These are phyloP conservation scores for Elsinoe necatrix DNA, from an alignment of 2,329 filamentous ascomycete species.

Conservation along the genomic window DNA sequence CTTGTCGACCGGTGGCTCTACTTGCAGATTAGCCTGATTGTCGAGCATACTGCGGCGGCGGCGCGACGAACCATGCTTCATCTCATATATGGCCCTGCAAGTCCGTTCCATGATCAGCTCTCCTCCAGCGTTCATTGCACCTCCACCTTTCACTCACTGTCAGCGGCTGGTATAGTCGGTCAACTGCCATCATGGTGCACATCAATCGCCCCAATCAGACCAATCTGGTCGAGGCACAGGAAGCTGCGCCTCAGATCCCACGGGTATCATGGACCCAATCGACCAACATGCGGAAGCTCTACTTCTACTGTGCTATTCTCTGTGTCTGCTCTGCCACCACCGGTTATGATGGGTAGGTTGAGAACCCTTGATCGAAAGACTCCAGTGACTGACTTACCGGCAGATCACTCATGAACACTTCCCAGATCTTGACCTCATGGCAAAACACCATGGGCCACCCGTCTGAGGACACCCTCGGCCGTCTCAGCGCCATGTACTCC, in stretches of 20 bases:
- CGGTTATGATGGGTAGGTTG: constrained; percentile 36
- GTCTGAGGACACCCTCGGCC: constrained; percentile 32
- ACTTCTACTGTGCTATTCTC: constrained; percentile 29
- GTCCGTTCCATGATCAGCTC: neutral
- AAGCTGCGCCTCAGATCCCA: constrained; percentile 20
- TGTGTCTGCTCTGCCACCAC: constrained; percentile 34
- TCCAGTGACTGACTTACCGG: neutral
- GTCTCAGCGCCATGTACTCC: constrained; percentile 42
- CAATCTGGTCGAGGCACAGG: neutral
- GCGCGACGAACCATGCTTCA: neutral
- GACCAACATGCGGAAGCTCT: constrained; percentile 25
- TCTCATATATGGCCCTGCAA: neutral
- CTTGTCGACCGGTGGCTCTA: no score
- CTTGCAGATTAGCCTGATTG: neutral
- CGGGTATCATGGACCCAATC: constrained; percentile 30
- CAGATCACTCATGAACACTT: constrained; percentile 42
- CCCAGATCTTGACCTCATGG: constrained; percentile 42
- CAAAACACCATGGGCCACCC: constrained; percentile 30
- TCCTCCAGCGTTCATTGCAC: neutral
- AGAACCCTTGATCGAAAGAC: neutral
- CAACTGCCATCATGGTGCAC: neutral
- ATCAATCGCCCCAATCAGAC: neutral
- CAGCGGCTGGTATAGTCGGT: neutral
- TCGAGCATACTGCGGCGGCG: neutral
- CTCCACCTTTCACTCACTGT: neutral